Evolutionary conservation across 73 alveolate species (phyloP).

Genomic region (Paramecium biaurelia): DNA sequence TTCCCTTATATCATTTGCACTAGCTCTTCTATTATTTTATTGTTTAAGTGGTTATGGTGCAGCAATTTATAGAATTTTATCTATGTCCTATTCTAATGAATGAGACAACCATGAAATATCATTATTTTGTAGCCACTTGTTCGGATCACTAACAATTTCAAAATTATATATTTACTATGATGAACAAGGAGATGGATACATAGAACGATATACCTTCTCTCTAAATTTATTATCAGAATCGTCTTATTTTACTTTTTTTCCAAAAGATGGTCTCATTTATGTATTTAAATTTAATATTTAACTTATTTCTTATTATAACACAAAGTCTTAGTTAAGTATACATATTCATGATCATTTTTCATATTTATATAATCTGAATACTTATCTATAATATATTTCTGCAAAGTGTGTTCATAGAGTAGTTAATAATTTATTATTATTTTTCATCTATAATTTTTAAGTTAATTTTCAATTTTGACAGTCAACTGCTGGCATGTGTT

Average conservation of each 20-base stretch:
- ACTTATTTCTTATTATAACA: neutral
- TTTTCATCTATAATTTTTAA: neutral
- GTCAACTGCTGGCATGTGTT: neutral
- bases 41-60: neutral
- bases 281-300: conserved; percentile 1
- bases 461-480: neutral
- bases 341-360: neutral
- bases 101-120: neutral
- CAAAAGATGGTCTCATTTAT: neutral
- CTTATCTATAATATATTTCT: no score
- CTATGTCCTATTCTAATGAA: neutral
- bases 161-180: neutral
- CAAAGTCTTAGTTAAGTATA: neutral
- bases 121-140: neutral
- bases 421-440: neutral
- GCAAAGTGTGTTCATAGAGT: no score
- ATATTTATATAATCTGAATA: neutral
- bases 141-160: neutral
- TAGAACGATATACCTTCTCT: neutral
- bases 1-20: neutral
- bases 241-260: neutral
- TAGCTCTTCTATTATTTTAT: neutral
- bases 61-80: neutral
- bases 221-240: neutral
- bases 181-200: conserved; percentile 22